These are phyloP conservation scores for Colletotrichum sp. DNA, from an alignment of 2,329 filamentous ascomycete species.

Conservation along the genomic window DNA sequence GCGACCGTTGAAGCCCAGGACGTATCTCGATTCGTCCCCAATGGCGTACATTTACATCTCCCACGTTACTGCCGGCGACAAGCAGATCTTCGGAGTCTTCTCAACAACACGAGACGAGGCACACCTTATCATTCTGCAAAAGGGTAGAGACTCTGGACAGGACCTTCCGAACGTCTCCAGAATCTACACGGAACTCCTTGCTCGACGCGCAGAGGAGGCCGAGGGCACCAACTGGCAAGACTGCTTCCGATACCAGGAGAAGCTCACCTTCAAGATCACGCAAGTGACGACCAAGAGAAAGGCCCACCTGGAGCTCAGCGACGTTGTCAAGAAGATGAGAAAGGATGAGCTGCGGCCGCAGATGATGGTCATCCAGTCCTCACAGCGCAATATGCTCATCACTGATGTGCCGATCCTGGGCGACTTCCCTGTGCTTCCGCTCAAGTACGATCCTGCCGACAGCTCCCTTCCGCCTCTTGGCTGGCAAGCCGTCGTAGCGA, in stretches of 20 bases:
- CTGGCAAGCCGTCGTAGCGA: slow-evolving; percentile 90
- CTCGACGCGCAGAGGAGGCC: slow-evolving; percentile 68
- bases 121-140: slow-evolving; percentile 87
- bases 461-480: slow-evolving; percentile 88
- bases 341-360: slow-evolving; percentile 83
- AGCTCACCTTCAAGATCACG: slow-evolving; percentile 81
- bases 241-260: slow-evolving; percentile 86
- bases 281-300: slow-evolving; percentile 91
- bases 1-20: slow-evolving; percentile 63
- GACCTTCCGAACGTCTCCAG: slow-evolving; percentile 90
- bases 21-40: slow-evolving; percentile 77
- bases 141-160: slow-evolving; percentile 75
- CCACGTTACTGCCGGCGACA: slow-evolving; percentile 87
- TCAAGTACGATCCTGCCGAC: slow-evolving; percentile 84
- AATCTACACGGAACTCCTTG: slow-evolving; percentile 81
- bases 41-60: slow-evolving; percentile 91
- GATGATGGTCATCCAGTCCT: slow-evolving; percentile 89
- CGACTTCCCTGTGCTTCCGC: slow-evolving; percentile 82
- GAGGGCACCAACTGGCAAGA: slow-evolving; percentile 77
- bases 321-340: slow-evolving; percentile 87
- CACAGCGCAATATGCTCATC: slow-evolving; percentile 78
- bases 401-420: slow-evolving; percentile 85
- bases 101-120: slow-evolving; percentile 82
- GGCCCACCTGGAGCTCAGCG: slow-evolving; percentile 84
- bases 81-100: slow-evolving; percentile 93